Conservation (phyloP, 345 rosid species). For the Tarenaya hassleriana region DNA sequence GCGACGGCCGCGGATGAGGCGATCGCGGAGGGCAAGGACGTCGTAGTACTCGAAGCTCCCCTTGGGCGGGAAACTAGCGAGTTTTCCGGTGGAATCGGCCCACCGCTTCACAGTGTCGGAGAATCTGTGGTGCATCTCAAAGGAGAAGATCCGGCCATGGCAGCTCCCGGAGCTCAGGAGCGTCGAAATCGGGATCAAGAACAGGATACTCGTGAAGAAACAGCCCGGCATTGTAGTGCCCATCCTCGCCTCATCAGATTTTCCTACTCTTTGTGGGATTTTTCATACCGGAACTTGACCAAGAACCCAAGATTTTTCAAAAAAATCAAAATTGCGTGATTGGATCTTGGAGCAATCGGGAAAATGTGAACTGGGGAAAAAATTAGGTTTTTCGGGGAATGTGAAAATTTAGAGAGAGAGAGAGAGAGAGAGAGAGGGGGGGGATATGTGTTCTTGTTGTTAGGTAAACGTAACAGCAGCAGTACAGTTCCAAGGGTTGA, state of each 20-base stretch:
- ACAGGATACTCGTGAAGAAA: constrained; percentile 26
- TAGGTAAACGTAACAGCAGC: constrained; percentile 30
- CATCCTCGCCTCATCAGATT: constrained; percentile 10
- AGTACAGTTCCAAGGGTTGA: constrained; percentile 15
- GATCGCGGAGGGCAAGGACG: constrained; percentile 58
- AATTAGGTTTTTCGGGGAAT: constrained; percentile 19
- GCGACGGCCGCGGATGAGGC: constrained; percentile 45
- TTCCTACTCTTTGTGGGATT: constrained; percentile 21
- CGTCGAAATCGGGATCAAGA: constrained; percentile 33
- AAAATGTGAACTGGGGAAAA: constrained; percentile 1
- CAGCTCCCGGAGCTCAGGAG: constrained; percentile 27
- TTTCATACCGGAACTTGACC: constrained; percentile 17
- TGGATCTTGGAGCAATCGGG: constrained; percentile 15
- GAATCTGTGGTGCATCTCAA: constrained; percentile 79
- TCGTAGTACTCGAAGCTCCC: constrained; percentile 68
- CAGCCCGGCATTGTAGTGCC: constrained; percentile 26
- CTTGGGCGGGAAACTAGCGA: constrained; percentile 47
- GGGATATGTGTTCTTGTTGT: constrained; percentile 12
- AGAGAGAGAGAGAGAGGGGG: constrained; percentile 13
- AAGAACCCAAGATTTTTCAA: background rate
- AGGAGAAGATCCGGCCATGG: constrained; percentile 58
- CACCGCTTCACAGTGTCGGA: constrained; percentile 54
- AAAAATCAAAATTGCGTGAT: constrained; percentile 3
- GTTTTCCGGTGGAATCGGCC: constrained; percentile 36
- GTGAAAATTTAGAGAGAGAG: background rate